Percentiles rank a stretch among this genome's conserved stretches.
Conservation (phyloP, 495 filamentous ascomycete species). For the Friedmanniomyces simplex region DNA sequence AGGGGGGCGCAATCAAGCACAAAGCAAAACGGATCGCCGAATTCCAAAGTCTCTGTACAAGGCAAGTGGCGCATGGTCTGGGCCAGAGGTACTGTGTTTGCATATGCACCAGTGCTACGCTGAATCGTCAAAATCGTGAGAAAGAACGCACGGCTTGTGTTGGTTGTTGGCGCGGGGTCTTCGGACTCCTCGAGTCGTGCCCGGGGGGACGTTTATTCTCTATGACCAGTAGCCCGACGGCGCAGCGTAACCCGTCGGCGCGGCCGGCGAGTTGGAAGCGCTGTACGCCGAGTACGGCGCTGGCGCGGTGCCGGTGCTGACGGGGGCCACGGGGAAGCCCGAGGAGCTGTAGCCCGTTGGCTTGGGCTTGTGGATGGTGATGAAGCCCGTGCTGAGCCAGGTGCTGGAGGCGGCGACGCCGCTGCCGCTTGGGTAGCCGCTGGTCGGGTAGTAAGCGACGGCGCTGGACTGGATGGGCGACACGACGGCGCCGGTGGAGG, state of each 20-base stretch:
- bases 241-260: neutral
- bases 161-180: neutral
- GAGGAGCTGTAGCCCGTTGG: neutral
- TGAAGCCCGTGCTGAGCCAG: constrained; percentile 11
- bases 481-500: constrained; percentile 4
- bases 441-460: constrained; percentile 11
- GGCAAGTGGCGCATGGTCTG: no score
- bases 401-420: constrained; percentile 2
- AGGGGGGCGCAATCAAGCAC: neutral
- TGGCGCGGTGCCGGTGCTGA: neutral
- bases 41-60: neutral
- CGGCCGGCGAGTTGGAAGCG: neutral
- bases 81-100: neutral
- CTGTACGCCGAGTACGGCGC: neutral
- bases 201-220: no score
- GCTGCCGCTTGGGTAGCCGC: neutral
- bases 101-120: neutral
- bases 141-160: neutral
- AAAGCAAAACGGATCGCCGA: no score
- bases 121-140: constrained; percentile 13
- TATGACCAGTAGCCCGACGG: neutral
- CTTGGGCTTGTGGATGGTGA: constrained; percentile 13
- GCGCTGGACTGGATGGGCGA: constrained; percentile 6
- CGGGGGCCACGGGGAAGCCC: neutral
- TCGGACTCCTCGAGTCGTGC: neutral